Base-by-base conservation (phyloP, 805 yeast genomes). In the Starmerella stigmatis region DNA sequence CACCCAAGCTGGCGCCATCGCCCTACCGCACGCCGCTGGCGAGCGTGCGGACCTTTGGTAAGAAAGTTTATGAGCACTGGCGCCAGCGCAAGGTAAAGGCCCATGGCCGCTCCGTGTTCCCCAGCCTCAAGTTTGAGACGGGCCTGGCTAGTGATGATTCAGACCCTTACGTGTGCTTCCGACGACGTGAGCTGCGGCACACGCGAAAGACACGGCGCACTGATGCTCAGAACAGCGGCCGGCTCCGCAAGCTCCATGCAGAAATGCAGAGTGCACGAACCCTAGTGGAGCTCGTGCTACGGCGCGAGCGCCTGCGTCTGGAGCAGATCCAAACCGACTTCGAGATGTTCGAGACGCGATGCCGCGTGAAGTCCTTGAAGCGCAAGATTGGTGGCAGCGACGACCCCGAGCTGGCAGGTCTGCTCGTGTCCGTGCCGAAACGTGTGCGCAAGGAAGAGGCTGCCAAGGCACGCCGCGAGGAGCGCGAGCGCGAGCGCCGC, bases 161-260 rank as follows among this genome's bases (percentile, higher is more conserved):
- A 17, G 96, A 92, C 62, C 97, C 98, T 1, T 92, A 92, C 63
- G 81, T 86, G 32, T 86, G 96, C 67, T 92, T 92, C 70, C 76
- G 98, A 58, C 78, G 96, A 54, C 81, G 98, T 63, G 97, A 88
- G 59, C 81, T 86, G 53, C 77, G 98, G 53, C 96, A 84, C 60
- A 92, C 94, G 25, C 81, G 98, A 63, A 92, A 92, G 63, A 92
- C 98, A 0, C 77, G 98, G 63, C 76, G 97, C 52, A 84, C 96
- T 0, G 98, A 92, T 66, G 75, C 83, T 27, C 83, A 86, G 56
- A 86, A 92, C 54, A 80, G 86, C 12, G 96, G 88, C 62, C 76
- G 88, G 52, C 69, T 92, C 41, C 73, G 92, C 19, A 61, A 74
- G 46, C 67, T 92, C 26, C 84, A 81, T 51, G 72, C 73, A 49